Evolutionary conservation across 2,329 filamentous ascomycete species (phyloP).

Genomic region (Amauroascus niger): DNA sequence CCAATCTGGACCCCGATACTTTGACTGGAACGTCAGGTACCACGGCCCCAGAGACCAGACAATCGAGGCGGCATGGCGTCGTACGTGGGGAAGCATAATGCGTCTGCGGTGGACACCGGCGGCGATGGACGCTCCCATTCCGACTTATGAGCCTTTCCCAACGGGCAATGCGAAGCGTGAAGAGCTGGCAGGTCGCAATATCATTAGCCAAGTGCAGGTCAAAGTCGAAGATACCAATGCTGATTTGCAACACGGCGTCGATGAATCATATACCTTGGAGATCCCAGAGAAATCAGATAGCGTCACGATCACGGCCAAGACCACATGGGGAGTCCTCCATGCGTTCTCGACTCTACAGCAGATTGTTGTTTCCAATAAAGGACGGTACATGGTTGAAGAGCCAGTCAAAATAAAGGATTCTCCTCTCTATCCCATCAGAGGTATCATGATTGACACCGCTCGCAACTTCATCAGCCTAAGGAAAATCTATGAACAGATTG

Average conservation of each 20-base stretch:
- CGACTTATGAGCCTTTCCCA: constrained; percentile 45
- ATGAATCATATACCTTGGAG: constrained; percentile 47
- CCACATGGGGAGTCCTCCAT: constrained; percentile 47
- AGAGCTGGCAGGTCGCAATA: constrained; percentile 16
- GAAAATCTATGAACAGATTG: constrained; percentile 47
- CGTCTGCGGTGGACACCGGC: constrained; percentile 47
- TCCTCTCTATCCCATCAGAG: constrained; percentile 46
- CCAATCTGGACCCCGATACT: constrained; percentile 40
- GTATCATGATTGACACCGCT: constrained; percentile 47
- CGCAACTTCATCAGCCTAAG: constrained; percentile 45
- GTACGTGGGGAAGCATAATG: constrained; percentile 41
- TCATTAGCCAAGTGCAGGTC: constrained; percentile 39
- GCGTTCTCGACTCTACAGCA: constrained; percentile 51
- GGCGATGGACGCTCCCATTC: constrained; percentile 44
- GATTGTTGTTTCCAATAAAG: constrained; percentile 39
- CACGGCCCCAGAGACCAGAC: constrained; percentile 32
- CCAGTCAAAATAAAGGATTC: constrained; percentile 44
- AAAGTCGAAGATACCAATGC: constrained; percentile 39
- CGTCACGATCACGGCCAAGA: constrained; percentile 42
- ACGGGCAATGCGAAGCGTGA: constrained; percentile 28
- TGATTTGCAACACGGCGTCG: constrained; percentile 46
- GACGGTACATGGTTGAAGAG: constrained; percentile 43
- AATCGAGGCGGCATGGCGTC: constrained; percentile 42
- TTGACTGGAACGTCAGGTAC: constrained; percentile 33
- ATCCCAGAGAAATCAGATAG: constrained; percentile 33